Evolutionary conservation across 2,329 filamentous ascomycete genomes (phyloP).

Genomic region (Paraphaeosphaeria sporulosa): DNA sequence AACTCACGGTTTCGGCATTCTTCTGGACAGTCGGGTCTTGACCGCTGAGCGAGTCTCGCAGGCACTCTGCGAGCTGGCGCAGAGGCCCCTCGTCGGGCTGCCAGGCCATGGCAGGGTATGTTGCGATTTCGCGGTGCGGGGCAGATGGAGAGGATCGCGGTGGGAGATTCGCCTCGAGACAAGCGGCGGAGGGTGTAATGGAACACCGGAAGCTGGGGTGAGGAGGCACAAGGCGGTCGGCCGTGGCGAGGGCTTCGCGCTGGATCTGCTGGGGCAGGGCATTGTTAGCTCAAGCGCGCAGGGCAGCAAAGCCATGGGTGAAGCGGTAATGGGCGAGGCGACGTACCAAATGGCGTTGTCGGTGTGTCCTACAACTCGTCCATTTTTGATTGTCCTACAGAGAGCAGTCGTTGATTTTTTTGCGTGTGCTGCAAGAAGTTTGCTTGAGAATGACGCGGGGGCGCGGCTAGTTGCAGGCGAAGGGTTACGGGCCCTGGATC

Average conservation of each 20-base stretch:
- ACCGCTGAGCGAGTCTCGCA: constrained; percentile 90
- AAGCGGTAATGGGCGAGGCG: constrained; percentile 31
- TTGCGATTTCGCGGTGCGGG: constrained; percentile 23
- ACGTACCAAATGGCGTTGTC: constrained; percentile 43
- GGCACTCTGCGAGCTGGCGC: constrained; percentile 84
- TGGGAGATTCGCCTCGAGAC: constrained; percentile 4
- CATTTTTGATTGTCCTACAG: constrained; percentile 35
- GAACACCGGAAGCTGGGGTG: constrained; percentile 17
- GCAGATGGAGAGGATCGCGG: constrained; percentile 13
- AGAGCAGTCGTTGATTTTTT: constrained; percentile 28
- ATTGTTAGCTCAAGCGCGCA: constrained; percentile 41
- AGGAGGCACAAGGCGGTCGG: constrained; percentile 21
- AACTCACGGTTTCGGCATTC: constrained; percentile 83
- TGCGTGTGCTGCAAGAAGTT: constrained; percentile 36
- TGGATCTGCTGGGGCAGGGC: constrained; percentile 38
- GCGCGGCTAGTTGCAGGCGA: constrained; percentile 33
- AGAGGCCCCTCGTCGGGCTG: constrained; percentile 87
- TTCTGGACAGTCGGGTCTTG: constrained; percentile 82
- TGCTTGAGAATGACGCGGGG: constrained; percentile 43
- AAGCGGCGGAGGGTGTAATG: constrained; percentile 16
- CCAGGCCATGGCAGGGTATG: constrained; percentile 76
- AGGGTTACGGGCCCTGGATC: constrained; percentile 26
- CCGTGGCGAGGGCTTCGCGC: constrained; percentile 34
- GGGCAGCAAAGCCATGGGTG: constrained; percentile 28
- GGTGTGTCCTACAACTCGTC: constrained; percentile 42